Percentiles rank a stretch among this genome's conserved stretches.
Evolutionary conservation across 2,329 filamentous ascomycete genomes (phyloP).

Genomic region (Trichoderma gracile): DNA sequence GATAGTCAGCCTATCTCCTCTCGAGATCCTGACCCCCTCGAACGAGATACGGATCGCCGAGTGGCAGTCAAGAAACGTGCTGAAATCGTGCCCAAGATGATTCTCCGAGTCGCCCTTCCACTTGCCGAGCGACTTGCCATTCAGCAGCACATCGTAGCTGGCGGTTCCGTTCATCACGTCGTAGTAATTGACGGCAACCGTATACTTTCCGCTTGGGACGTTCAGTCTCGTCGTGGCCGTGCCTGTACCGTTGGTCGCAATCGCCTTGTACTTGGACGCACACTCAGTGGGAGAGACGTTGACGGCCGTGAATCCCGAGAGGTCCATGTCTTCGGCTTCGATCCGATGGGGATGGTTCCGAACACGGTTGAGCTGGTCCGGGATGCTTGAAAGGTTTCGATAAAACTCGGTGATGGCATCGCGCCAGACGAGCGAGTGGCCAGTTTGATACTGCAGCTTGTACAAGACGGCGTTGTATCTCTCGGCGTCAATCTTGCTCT

Average conservation of each 20-base stretch:
- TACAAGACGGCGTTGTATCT: conserved; percentile 60
- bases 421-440: conserved; percentile 70
- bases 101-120: conserved; percentile 18
- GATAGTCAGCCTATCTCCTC: conserved; percentile 11
- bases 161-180: conserved; percentile 61
- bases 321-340: conserved; percentile 65
- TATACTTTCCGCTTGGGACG: conserved; percentile 54
- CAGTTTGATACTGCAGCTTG: conserved; percentile 65
- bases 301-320: conserved; percentile 58
- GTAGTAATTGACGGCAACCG: conserved; percentile 67
- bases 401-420: conserved; percentile 68
- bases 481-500: conserved; percentile 59
- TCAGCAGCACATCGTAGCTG: conserved; percentile 14
- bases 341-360: conserved; percentile 64
- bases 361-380: conserved; percentile 58
- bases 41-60: conserved; percentile 14
- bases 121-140: conserved; percentile 6
- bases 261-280: conserved; percentile 56
- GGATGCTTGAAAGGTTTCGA: conserved; percentile 59
- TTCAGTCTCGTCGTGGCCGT: conserved; percentile 14
- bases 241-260: conserved; percentile 49
- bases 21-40: background rate
- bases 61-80: conserved; percentile 18
- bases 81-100: conserved; percentile 15
- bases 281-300: conserved; percentile 59